Percentiles rank a stretch among this genome's conserved stretches.
phyloP scores from a whole-genome alignment of 2,329 filamentous ascomycete species.

The Nectriaceae sp. region DNA sequence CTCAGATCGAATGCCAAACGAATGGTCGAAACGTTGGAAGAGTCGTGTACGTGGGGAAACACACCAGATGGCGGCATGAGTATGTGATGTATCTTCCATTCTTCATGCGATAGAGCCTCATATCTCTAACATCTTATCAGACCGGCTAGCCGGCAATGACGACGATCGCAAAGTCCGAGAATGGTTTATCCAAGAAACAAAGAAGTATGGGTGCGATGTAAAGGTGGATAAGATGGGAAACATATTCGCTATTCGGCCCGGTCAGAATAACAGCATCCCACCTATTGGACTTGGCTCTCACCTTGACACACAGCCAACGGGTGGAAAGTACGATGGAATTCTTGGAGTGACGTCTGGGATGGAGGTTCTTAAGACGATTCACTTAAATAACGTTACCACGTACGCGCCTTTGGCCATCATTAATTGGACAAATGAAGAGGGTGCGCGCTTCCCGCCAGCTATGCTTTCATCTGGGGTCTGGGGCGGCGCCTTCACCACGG shows the following conservation, averaged over 20 bases:
- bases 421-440: conserved; percentile 83
- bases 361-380: conserved; percentile 69
- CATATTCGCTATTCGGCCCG: conserved; percentile 72
- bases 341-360: conserved; percentile 73
- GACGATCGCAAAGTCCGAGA: conserved; percentile 71
- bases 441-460: conserved; percentile 74
- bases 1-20: neutral
- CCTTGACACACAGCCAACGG: conserved; percentile 64
- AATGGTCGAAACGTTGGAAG: neutral
- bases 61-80: neutral
- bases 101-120: no score
- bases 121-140: neutral
- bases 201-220: conserved; percentile 65
- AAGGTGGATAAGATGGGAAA: conserved; percentile 78
- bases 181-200: conserved; percentile 71
- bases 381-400: conserved; percentile 68
- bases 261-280: conserved; percentile 56
- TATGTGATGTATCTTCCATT: no score
- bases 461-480: conserved; percentile 78
- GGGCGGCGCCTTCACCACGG: conserved; percentile 65
- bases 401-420: conserved; percentile 73
- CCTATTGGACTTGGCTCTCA: conserved; percentile 72
- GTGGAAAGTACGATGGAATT: conserved; percentile 76
- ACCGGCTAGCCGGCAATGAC: conserved; percentile 68
- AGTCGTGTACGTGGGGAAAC: neutral